Conservation (phyloP, 2,329 filamentous ascomycete genomes). For the Ilyonectria robusta region DNA sequence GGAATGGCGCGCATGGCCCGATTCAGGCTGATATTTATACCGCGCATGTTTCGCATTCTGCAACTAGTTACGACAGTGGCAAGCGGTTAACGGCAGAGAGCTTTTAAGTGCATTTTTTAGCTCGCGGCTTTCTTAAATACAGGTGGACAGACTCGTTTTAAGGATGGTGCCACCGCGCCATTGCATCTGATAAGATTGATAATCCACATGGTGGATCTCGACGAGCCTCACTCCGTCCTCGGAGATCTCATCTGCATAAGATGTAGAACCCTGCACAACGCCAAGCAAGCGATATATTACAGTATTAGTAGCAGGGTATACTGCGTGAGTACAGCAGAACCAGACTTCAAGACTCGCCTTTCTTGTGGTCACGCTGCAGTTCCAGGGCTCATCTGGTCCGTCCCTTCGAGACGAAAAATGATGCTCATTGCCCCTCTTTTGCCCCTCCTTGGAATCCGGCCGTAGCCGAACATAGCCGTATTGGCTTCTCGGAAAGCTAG, state of each 20-base stretch:
- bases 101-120: neutral
- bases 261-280: neutral
- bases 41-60: conserved; percentile 3
- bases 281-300: neutral
- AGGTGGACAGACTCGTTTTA: neutral
- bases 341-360: too few species aligned
- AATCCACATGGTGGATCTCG: neutral
- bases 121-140: neutral
- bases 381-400: neutral
- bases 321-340: too few species aligned
- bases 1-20: neutral
- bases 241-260: neutral
- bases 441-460: neutral
- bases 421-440: neutral
- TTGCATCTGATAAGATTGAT: conserved; percentile 6
- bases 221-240: neutral
- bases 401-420: neutral
- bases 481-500: neutral
- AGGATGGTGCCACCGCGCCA: neutral
- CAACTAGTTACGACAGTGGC: too few species aligned
- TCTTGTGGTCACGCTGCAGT: too few species aligned
- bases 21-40: conserved; percentile 6
- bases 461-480: neutral
- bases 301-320: too few species aligned
- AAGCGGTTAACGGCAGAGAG: neutral